Conservation (phyloP, 148 eudicot genomes). For the Salicornia ramosissima region DNA sequence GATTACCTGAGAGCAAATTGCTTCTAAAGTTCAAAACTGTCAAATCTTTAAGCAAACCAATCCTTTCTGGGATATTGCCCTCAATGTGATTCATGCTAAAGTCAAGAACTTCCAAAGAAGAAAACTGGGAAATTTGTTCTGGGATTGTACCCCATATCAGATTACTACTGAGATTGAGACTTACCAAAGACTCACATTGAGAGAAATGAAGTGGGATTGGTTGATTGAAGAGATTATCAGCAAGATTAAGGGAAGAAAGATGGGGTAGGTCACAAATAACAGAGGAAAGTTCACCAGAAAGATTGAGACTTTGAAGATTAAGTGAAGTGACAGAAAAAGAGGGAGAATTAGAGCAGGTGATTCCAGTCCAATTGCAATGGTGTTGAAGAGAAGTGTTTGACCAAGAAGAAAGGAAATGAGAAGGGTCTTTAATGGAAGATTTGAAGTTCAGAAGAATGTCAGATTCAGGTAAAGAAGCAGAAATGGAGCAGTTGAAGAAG, state of each 20-base stretch:
- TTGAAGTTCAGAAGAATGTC: constrained; percentile 66
- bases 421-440: constrained; percentile 63
- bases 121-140: constrained; percentile 68
- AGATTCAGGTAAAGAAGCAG: constrained; percentile 37
- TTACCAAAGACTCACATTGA: constrained; percentile 46
- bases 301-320: constrained; percentile 58
- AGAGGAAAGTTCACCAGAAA: constrained; percentile 81
- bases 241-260: constrained; percentile 57
- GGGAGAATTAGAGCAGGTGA: constrained; percentile 41
- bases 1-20: constrained; percentile 65
- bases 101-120: constrained; percentile 56
- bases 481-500: constrained; percentile 4
- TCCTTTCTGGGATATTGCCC: constrained; percentile 62
- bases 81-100: constrained; percentile 67
- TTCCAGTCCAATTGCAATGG: constrained; percentile 74
- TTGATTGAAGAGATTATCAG: constrained; percentile 63
- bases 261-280: constrained; percentile 45
- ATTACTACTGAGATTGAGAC: constrained; percentile 60
- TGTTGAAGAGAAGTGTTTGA: constrained; percentile 45
- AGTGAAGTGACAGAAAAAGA: constrained; percentile 43
- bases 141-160: constrained; percentile 87
- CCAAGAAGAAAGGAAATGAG: constrained; percentile 57
- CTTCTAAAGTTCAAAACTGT: constrained; percentile 59
- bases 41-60: constrained; percentile 52
- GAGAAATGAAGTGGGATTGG: constrained; percentile 85